Percentiles rank a stretch among this genome's conserved stretches.
Evolutionary conservation across 495 filamentous ascomycete genomes (phyloP).

Genomic region (Tuber magnatum): DNA sequence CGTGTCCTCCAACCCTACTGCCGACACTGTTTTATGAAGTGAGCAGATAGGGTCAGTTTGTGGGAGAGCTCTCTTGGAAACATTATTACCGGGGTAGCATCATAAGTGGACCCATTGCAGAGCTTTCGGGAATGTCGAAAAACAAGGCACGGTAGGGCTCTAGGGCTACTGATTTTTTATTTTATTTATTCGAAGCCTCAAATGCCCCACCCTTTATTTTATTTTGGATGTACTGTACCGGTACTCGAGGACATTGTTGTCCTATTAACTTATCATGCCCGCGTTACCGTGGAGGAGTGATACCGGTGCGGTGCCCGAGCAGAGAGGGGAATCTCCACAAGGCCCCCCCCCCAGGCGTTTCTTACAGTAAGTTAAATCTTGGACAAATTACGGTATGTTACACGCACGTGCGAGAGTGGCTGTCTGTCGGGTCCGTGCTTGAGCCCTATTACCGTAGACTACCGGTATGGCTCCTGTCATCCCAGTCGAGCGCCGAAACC

Average conservation of each 20-base stretch:
- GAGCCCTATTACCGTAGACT: not conserved
- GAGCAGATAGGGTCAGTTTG: not conserved
- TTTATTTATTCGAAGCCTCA: not conserved
- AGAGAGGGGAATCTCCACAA: not conserved
- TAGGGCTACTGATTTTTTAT: not conserved
- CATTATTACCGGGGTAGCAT: too few relatives aligned
- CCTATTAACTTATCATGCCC: too few relatives aligned
- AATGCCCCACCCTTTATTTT: not conserved
- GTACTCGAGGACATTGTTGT: too few relatives aligned
- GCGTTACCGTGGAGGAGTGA: too few relatives aligned
- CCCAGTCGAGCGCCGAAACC: not conserved
- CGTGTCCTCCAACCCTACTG: not conserved
- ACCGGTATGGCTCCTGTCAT: conserved; percentile 1
- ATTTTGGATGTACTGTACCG: too few relatives aligned
- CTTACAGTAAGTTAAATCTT: too few relatives aligned
- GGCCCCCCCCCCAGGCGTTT: too few relatives aligned
- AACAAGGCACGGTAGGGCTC: not conserved
- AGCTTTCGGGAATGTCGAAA: not conserved
- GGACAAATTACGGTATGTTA: not conserved
- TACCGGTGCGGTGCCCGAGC: too few relatives aligned
- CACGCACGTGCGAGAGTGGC: not conserved
- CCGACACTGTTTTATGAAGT: not conserved
- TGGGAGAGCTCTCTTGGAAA: not conserved
- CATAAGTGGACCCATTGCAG: not conserved
- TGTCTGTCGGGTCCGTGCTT: not conserved